A percentile compares a stretch with the other conserved stretches of the same genome.
phyloP scores from a whole-genome alignment of 805 yeast genomes.

The Ogataea henricii region DNA sequence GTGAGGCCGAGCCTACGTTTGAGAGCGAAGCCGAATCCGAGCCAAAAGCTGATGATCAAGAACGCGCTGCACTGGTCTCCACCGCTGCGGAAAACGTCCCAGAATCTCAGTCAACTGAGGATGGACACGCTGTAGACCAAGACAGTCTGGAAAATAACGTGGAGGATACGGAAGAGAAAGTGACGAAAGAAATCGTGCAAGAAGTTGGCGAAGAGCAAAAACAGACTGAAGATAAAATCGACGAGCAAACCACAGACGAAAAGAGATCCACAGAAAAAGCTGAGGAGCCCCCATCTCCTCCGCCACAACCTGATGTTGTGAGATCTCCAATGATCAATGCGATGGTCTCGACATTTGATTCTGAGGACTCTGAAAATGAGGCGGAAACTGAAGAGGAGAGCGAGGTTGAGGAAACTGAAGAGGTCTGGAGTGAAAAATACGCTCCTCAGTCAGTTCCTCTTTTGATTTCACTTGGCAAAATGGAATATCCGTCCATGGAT shows the following conservation, averaged over 20 bases:
- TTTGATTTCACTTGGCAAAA: constrained; percentile 22
- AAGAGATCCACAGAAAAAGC: no score
- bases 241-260: no score
- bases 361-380: constrained; percentile 1
- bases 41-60: no score
- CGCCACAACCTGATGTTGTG: not conserved
- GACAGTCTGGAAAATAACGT: no score
- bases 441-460: constrained; percentile 29
- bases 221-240: no score
- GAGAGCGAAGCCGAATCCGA: not conserved
- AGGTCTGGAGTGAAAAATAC: constrained; percentile 20
- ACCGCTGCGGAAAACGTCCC: no score
- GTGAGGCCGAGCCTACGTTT: not conserved
- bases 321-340: not conserved
- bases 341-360: not conserved
- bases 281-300: no score
- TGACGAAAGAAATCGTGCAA: no score
- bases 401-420: constrained; percentile 23
- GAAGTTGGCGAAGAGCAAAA: no score
- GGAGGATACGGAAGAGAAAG: not conserved
- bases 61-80: no score
- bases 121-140: no score
- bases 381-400: constrained; percentile 20
- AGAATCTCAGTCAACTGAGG: no score
- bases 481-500: constrained; percentile 25